These are phyloP conservation scores for Carallia pectinifolia DNA, from an alignment of 345 rosid genomes.

Conservation along the genomic window DNA sequence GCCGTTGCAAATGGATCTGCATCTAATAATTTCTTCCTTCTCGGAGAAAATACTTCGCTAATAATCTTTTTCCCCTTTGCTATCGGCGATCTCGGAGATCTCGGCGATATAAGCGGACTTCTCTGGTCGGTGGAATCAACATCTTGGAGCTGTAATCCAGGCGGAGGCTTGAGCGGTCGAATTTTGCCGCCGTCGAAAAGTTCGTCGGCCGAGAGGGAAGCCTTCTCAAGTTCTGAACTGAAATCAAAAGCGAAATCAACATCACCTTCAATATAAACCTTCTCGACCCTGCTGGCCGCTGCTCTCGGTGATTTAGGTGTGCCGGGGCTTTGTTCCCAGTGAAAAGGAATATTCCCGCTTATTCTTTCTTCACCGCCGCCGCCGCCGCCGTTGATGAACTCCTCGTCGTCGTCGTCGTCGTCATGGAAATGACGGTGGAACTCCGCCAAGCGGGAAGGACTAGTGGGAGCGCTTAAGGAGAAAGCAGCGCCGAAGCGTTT, in stretches of 20 bases:
- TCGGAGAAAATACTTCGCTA: slow-evolving; percentile 58
- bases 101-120: slow-evolving; percentile 30
- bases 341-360: background rate
- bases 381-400: slow-evolving; percentile 6
- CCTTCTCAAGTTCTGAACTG: slow-evolving; percentile 13
- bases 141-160: slow-evolving; percentile 37
- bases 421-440: slow-evolving; percentile 40
- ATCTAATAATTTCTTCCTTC: slow-evolving; percentile 31
- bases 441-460: slow-evolving; percentile 60
- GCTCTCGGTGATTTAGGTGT: background rate
- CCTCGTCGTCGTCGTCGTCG: slow-evolving; percentile 21
- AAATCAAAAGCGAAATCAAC: slow-evolving; percentile 39
- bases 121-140: background rate
- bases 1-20: slow-evolving; percentile 34
- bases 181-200: slow-evolving; percentile 32
- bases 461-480: slow-evolving; percentile 74
- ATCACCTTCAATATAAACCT: background rate
- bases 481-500: slow-evolving; percentile 48
- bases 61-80: slow-evolving; percentile 48
- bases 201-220: slow-evolving; percentile 25
- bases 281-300: too few species aligned
- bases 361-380: background rate
- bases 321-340: slow-evolving; percentile 10
- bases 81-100: slow-evolving; percentile 54
- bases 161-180: slow-evolving; percentile 30